phyloP scores from a whole-genome alignment of 2,329 filamentous ascomycete species.

The Colletotrichum lini region DNA sequence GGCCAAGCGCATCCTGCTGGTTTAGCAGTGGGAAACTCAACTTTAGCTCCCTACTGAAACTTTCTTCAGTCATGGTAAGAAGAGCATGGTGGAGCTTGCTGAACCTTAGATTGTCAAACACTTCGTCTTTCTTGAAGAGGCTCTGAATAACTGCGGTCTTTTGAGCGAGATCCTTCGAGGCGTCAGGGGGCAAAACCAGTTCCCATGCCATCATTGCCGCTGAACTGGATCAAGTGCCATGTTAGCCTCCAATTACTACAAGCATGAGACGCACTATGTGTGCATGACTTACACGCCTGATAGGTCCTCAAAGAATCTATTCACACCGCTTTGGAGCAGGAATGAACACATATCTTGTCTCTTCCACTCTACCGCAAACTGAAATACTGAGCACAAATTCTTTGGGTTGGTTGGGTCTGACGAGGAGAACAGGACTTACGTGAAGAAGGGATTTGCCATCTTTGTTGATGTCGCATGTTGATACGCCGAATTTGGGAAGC shows the following conservation, averaged over 20 bases:
- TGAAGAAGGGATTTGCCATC: conserved; percentile 8
- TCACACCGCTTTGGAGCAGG: conserved; percentile 4
- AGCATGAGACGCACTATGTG: too few relatives aligned
- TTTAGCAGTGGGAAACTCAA: neutral
- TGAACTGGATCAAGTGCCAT: neutral
- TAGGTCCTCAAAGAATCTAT: conserved; percentile 2
- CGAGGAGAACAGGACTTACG: neutral
- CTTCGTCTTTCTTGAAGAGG: neutral
- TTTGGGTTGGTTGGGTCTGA: neutral
- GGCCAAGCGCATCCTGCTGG: conserved; percentile 1
- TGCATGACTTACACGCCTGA: neutral
- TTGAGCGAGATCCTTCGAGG: neutral
- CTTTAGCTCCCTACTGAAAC: neutral
- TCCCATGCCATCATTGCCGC: conserved; percentile 23
- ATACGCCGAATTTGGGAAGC: neutral
- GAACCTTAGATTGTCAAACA: conserved; percentile 1
- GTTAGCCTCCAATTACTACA: neutral
- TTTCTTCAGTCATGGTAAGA: neutral
- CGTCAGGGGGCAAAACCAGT: neutral
- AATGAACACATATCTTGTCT: conserved; percentile 6
- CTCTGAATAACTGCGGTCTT: neutral
- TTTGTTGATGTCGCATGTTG: conserved; percentile 4
- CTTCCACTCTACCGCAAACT: conserved; percentile 14
- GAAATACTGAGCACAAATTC: neutral
- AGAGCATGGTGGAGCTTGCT: conserved; percentile 1